These are phyloP conservation scores for Myrmaecium sp. DNA, from an alignment of 2,329 filamentous ascomycete genomes.

Conservation along the genomic window DNA sequence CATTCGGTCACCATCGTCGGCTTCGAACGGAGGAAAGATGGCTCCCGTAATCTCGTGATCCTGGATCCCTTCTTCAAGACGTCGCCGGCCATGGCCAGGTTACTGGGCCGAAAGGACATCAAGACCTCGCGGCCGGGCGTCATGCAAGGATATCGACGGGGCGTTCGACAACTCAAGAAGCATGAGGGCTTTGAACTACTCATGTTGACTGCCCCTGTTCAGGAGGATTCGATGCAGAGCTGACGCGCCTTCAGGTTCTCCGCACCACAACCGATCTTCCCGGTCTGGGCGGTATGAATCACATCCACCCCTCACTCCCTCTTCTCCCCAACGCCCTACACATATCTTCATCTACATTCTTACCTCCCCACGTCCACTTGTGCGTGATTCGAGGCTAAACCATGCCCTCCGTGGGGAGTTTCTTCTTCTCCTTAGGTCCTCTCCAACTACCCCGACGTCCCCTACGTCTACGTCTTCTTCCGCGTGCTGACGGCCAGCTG, in stretches of 20 bases:
- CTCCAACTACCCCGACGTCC: conserved; percentile 18
- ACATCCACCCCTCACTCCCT: not conserved
- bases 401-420: no score
- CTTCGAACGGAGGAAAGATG: conserved; percentile 51
- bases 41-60: conserved; percentile 54
- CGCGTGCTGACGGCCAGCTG: conserved; percentile 16
- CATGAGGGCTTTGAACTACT: conserved; percentile 68
- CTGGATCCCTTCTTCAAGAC: conserved; percentile 78
- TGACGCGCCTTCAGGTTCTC: conserved; percentile 12
- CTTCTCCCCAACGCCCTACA: no score
- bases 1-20: conserved; percentile 87
- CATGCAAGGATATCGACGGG: conserved; percentile 48
- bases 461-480: conserved; percentile 22
- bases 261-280: conserved; percentile 19
- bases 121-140: conserved; percentile 41
- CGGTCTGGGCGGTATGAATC: conserved; percentile 25
- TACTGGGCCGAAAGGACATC: conserved; percentile 32
- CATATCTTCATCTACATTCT: no score
- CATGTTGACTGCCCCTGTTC: conserved; percentile 24
- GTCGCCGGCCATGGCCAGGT: conserved; percentile 41
- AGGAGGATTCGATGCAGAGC: conserved; percentile 3
- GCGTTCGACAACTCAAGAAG: conserved; percentile 46
- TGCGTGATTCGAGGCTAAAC: no score
- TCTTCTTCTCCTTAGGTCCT: conserved; percentile 15
- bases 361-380: no score